A percentile compares a stretch with the other conserved stretches of the same genome.
Conservation (phyloP, 208 protist genomes). For the Crithidia expoeki region DNA sequence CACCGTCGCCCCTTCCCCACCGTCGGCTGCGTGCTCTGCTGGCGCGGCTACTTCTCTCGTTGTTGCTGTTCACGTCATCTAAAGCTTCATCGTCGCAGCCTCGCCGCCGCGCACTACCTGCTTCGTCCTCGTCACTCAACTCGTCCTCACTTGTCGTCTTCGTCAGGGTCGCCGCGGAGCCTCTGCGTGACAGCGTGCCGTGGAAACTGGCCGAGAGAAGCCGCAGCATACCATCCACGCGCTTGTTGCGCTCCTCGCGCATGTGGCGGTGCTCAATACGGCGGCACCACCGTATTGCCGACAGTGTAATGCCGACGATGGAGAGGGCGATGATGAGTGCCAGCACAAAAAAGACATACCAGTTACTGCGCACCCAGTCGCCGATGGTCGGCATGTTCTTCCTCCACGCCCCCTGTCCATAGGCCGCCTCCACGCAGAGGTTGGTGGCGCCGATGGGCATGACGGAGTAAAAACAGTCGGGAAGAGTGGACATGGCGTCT, state of each 20-base stretch:
- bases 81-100: background rate
- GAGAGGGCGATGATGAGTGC: background rate
- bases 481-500: background rate
- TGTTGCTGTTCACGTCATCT: background rate
- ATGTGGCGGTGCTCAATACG: constrained; percentile 10
- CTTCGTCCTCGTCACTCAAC: background rate
- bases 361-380: constrained; percentile 26
- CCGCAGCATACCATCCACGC: constrained; percentile 22
- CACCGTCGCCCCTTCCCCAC: background rate
- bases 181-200: constrained; percentile 5
- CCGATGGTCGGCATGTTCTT: constrained; percentile 20
- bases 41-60: background rate
- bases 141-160: background rate
- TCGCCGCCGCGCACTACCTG: background rate
- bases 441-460: background rate
- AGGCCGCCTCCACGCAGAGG: constrained; percentile 1
- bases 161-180: background rate
- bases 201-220: constrained; percentile 13
- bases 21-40: background rate
- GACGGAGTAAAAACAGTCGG: background rate
- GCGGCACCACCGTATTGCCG: constrained; percentile 21
- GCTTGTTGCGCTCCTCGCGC: constrained; percentile 23
- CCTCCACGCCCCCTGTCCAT: background rate
- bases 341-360: constrained; percentile 22
- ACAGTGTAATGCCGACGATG: constrained; percentile 17